Percentiles rank a stretch among this genome's conserved stretches.
phyloP scores from a whole-genome alignment of 352 stramenopile species.

The Globisporangium nunn region DNA sequence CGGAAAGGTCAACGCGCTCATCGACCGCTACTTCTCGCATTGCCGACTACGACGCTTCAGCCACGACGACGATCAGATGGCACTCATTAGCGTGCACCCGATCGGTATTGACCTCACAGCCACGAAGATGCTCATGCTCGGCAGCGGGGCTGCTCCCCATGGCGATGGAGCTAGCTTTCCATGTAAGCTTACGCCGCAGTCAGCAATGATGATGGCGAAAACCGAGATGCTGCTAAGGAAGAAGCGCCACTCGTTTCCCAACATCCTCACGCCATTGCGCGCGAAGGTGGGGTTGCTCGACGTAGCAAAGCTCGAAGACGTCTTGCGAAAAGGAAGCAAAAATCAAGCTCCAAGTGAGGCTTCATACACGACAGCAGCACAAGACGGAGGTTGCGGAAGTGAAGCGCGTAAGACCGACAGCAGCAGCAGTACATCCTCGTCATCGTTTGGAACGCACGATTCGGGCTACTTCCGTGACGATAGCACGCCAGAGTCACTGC shows the following conservation, averaged over 20 bases:
- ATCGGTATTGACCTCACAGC: slow-evolving; percentile 2
- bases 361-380: neutral
- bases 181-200: slow-evolving; percentile 5
- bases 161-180: neutral
- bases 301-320: slow-evolving; percentile 6
- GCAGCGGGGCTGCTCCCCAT: neutral
- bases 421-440: slow-evolving; percentile 3
- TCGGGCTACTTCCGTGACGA: slow-evolving; percentile 39
- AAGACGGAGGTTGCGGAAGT: neutral
- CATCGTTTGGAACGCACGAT: slow-evolving; percentile 22
- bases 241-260: slow-evolving; percentile 65
- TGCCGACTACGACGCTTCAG: slow-evolving; percentile 60
- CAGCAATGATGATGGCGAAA: slow-evolving; percentile 20
- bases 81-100: slow-evolving; percentile 13
- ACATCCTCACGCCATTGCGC: slow-evolving; percentile 30
- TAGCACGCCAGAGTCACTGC: slow-evolving; percentile 29
- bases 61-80: slow-evolving; percentile 37
- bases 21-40: slow-evolving; percentile 68
- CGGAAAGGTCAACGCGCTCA: slow-evolving; percentile 35
- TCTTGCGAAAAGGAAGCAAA: slow-evolving; percentile 1
- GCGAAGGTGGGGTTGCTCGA: slow-evolving; percentile 7
- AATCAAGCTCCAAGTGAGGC: neutral
- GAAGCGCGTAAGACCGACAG: slow-evolving; percentile 5
- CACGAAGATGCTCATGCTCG: slow-evolving; percentile 6
- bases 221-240: slow-evolving; percentile 23